Conservation (phyloP, 2,329 filamentous ascomycete genomes). For the Diaporthe aspalathi region DNA sequence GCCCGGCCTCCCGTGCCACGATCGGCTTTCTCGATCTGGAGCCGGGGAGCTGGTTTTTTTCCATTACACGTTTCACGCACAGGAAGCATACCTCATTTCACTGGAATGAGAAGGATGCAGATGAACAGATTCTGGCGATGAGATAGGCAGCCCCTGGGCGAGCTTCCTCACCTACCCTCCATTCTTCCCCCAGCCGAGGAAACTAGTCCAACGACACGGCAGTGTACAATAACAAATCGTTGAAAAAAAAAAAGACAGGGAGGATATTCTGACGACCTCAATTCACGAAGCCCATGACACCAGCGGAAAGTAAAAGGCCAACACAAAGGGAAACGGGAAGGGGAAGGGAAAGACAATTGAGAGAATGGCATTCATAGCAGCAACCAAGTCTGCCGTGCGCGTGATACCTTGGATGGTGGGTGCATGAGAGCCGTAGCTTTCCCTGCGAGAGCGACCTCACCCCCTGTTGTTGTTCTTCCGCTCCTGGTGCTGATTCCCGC, state of each 20-base stretch:
- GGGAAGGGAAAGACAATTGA: constrained; percentile 13
- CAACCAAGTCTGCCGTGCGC: neutral
- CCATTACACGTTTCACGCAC: constrained; percentile 24
- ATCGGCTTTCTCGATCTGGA: constrained; percentile 2
- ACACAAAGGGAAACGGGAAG: neutral
- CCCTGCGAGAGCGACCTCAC: neutral
- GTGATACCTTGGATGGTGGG: neutral
- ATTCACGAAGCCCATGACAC: constrained; percentile 24
- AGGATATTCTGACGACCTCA: constrained; percentile 3
- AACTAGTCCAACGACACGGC: constrained; percentile 8
- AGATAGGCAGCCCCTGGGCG: neutral
- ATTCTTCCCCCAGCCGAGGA: neutral
- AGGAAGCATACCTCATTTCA: constrained; percentile 6
- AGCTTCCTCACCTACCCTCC: neutral
- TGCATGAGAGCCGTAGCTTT: neutral
- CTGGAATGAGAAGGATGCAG: constrained; percentile 10
- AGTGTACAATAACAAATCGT: constrained; percentile 5
- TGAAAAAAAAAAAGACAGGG: constrained; percentile 1
- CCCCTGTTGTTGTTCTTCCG: neutral
- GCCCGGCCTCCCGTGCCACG: neutral
- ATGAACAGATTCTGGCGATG: constrained; percentile 16
- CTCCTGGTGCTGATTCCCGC: no score
- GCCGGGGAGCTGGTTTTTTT: neutral
- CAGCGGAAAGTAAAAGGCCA: neutral
- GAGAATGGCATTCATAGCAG: neutral